Percentiles rank a stretch among this genome's conserved stretches.
Conservation (phyloP, 148 eudicot species). For the Cornus florida region DNA sequence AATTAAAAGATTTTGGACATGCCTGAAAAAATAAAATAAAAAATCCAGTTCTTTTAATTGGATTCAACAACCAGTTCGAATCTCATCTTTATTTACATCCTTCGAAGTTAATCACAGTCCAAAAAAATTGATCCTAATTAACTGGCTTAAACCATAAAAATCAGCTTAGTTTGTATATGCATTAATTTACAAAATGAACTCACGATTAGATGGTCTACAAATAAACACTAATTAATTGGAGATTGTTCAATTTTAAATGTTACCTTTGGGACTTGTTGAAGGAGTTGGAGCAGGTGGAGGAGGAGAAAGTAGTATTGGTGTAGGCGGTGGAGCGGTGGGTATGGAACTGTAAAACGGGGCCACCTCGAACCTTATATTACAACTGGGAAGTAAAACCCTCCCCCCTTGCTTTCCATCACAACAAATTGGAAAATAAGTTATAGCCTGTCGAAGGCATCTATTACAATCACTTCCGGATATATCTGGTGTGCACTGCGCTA, state of each 20-base stretch:
- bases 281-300: too few relatives aligned
- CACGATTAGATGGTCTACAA: not conserved
- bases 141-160: not conserved
- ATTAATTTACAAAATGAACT: not conserved
- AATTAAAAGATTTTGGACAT: too few relatives aligned
- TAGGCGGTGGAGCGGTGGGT: not conserved
- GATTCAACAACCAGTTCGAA: too few relatives aligned
- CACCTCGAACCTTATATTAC: slow-evolving; percentile 1
- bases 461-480: slow-evolving; percentile 17
- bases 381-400: not conserved
- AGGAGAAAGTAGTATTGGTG: not conserved
- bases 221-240: too few relatives aligned
- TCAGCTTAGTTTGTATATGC: not conserved
- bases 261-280: not conserved
- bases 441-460: slow-evolving; percentile 13
- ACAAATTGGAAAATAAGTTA: not conserved
- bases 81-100: not conserved
- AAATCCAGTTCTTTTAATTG: too few relatives aligned
- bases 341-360: not conserved
- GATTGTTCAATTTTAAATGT: too few relatives aligned
- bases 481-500: slow-evolving; percentile 47
- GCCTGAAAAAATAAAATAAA: too few relatives aligned
- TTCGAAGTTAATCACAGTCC: not conserved
- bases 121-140: too few relatives aligned
- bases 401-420: slow-evolving; percentile 9